Base-by-base conservation (phyloP, 305 asterid genomes). In the Galium porrigens region DNA sequence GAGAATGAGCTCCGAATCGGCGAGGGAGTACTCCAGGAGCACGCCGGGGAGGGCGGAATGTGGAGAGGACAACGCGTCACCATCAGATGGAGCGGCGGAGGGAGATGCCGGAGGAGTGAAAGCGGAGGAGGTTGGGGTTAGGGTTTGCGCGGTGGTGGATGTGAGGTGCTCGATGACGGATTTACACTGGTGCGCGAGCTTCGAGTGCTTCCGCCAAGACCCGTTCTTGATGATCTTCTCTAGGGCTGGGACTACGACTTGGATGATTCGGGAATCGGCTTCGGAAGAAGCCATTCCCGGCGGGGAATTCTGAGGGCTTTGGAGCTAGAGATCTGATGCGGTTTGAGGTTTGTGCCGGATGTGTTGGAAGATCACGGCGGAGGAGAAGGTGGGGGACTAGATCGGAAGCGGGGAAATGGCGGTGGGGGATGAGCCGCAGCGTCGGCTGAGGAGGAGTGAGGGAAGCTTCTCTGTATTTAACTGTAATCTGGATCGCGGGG, bases 281-380 rank as follows among this genome's bases (percentile, higher is more conserved):
- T 89, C 96, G 82, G 81, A 49, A 68, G 96, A 90, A 88, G 96
- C 97, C 97, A 90, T 90, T 88, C 95, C 97, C 94, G 12, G 0
- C 63, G 20, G 9, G 4, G 4, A 18, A n/a, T 10, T 57, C 30
- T 14, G 58, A 25, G n/a, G 65, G 25, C 44, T 57, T 57, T 41
- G 4, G 53, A 48, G 53, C 18, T 48, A n/a, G 20, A 65, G 51
- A 17, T 52, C 36, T 65, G 46, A 48, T 10, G 22, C 22, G 59
- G 14, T 0, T 55, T 32, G 36, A 1, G 3, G 39, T 8, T 33
- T 8, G 44, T 0, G 52, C 6, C 4, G 46, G 46, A 17, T 70
- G 14, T 18, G 32, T 58, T 6, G 68, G 63, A 30, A 63, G 10
- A 1, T 52, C 15, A 55, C 7, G 32, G 30, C 37, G 39, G 41